A percentile compares a stretch with the other conserved stretches of the same genome.
phyloP scores from a whole-genome alignment of 768 basidiomycete genomes.

The Leccinum olivaceopallidum region DNA sequence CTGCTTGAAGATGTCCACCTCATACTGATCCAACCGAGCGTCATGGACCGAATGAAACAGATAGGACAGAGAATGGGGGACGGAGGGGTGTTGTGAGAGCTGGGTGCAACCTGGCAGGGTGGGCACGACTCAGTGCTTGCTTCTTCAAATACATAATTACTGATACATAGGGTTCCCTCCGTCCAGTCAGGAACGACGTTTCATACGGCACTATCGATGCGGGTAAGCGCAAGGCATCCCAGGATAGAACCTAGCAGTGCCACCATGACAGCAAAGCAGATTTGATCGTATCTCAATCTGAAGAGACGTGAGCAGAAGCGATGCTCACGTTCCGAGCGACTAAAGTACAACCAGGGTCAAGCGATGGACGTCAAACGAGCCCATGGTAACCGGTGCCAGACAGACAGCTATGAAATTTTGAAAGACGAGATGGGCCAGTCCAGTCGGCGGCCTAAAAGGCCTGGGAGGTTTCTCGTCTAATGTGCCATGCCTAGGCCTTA shows the following conservation, averaged over 20 bases:
- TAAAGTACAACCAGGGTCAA: neutral
- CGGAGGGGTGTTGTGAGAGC: neutral
- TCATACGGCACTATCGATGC: neutral
- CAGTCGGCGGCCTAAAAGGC: no score
- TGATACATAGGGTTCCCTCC: neutral
- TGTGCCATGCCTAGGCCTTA: neutral
- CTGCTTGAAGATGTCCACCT: neutral
- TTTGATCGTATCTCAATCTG: neutral
- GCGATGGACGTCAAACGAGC: neutral
- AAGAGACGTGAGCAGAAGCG: neutral
- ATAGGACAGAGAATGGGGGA: neutral
- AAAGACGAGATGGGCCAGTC: neutral
- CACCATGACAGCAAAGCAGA: neutral
- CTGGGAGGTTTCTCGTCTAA: no score
- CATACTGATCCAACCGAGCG: neutral
- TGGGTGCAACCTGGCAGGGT: neutral
- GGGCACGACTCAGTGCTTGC: neutral
- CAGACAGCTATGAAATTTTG: neutral
- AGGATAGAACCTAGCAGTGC: neutral
- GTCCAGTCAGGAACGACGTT: neutral
- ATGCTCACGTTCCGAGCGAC: neutral
- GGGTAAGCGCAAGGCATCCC: neutral
- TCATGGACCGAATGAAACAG: neutral
- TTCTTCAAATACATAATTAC: neutral
- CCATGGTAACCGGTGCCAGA: neutral